Evolutionary conservation across 345 rosid species (phyloP).

Genomic region (Mallotus nudiflorus): DNA sequence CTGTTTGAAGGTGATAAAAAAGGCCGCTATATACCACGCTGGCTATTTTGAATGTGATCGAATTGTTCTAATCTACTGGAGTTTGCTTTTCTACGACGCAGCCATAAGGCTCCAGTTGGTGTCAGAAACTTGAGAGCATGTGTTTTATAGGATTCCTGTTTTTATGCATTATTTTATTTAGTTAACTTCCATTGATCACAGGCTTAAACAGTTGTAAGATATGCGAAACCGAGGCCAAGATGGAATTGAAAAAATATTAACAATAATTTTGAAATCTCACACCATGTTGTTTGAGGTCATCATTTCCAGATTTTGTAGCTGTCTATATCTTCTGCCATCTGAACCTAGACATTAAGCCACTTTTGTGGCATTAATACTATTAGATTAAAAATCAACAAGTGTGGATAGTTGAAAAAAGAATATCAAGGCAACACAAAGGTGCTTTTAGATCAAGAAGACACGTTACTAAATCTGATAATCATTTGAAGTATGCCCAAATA

Average conservation of each 20-base stretch:
- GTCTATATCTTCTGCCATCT: slow-evolving; percentile 85
- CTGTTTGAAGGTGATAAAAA: too few species aligned
- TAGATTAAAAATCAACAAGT: slow-evolving; percentile 26
- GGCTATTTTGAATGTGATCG: too few species aligned
- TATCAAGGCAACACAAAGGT: slow-evolving; percentile 3
- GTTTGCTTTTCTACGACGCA: too few species aligned
- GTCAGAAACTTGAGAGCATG: too few species aligned
- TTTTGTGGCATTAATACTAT: slow-evolving; percentile 94
- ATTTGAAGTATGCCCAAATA: slow-evolving; percentile 59
- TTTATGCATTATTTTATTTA: too few species aligned
- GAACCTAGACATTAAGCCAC: slow-evolving; percentile 92
- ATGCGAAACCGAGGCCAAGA: neutral
- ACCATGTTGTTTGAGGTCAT: slow-evolving; percentile 98
- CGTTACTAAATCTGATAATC: slow-evolving; percentile 79
- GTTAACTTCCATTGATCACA: too few species aligned
- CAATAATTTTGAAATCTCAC: slow-evolving; percentile 44
- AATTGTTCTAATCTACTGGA: too few species aligned
- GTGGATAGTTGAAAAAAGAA: slow-evolving; percentile 16
- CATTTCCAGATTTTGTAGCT: slow-evolving; percentile 95
- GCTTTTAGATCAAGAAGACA: slow-evolving; percentile 35
- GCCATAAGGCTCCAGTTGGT: too few species aligned
- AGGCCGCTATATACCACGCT: too few species aligned
- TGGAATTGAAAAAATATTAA: neutral
- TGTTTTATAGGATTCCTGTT: too few species aligned
- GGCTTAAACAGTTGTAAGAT: too few species aligned